phyloP scores from a whole-genome alignment of 306 rosid species.

The Inga oerstediana region DNA sequence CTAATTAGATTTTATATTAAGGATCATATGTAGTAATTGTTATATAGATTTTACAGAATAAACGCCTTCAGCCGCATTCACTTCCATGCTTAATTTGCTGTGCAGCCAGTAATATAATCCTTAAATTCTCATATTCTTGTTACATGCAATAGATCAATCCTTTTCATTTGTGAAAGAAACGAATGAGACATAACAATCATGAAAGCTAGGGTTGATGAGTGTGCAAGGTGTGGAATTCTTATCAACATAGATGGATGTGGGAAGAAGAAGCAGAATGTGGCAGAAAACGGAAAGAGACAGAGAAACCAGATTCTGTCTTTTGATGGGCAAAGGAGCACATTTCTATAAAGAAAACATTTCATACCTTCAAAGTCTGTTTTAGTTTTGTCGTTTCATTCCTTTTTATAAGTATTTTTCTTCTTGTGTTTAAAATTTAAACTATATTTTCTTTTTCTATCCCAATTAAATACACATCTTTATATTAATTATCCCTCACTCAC shows the following conservation, averaged over 20 bases:
- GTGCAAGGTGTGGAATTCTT: slow-evolving; percentile 50
- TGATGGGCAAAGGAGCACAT: slow-evolving; percentile 38
- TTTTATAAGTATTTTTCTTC: too few species aligned
- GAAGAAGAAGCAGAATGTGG: slow-evolving; percentile 35
- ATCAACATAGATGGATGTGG: slow-evolving; percentile 39
- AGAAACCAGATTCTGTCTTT: slow-evolving; percentile 62
- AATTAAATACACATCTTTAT: too few species aligned
- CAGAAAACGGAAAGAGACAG: slow-evolving; percentile 27
- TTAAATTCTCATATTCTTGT: too few species aligned
- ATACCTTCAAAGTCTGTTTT: neutral
- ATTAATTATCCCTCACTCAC: too few species aligned
- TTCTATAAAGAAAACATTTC: neutral
- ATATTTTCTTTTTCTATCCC: too few species aligned
- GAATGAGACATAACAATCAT: neutral
- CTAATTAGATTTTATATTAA: too few species aligned
- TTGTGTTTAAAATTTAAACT: too few species aligned
- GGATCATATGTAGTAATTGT: too few species aligned
- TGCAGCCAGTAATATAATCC: too few species aligned
- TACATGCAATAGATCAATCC: neutral
- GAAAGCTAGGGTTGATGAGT: slow-evolving; percentile 23
- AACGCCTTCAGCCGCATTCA: too few species aligned
- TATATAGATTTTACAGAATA: too few species aligned
- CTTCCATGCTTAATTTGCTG: too few species aligned
- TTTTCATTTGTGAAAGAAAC: neutral
- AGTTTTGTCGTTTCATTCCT: slow-evolving; percentile 22